Percentiles rank a stretch among this genome's conserved stretches.
These are phyloP conservation scores for Pseudonitzschia delicatissima DNA, from an alignment of 108 stramenopile genomes.

Conservation along the genomic window DNA sequence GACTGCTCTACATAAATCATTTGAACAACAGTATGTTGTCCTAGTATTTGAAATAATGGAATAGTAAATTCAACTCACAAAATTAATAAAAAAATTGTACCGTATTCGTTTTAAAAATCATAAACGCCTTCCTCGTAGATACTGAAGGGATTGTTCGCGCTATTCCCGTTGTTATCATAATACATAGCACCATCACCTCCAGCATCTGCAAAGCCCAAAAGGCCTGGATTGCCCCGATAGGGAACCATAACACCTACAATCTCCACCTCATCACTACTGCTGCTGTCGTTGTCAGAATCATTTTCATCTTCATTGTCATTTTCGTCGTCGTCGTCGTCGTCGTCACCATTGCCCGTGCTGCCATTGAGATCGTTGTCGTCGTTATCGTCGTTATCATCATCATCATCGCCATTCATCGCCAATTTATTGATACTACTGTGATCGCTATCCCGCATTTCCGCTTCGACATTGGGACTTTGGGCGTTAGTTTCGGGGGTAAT, in stretches of 20 bases:
- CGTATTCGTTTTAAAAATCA: background rate
- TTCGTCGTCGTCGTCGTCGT: background rate
- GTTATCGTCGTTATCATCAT: no score
- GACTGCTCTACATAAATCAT: background rate
- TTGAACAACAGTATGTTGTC: background rate
- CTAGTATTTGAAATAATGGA: background rate
- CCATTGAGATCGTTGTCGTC: background rate
- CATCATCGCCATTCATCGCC: no score
- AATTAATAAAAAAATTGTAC: no score
- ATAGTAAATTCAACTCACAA: background rate
- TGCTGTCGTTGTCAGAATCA: background rate
- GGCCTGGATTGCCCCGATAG: background rate
- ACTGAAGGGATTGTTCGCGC: background rate
- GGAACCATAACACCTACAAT: background rate
- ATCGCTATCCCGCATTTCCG: no score
- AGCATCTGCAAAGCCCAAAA: background rate
- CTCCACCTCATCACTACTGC: background rate
- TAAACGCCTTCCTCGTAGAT: background rate
- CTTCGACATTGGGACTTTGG: no score
- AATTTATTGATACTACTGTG: no score
- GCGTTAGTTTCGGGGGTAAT: no score
- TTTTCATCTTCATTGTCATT: background rate
- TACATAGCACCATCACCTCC: background rate
- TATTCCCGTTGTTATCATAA: background rate
- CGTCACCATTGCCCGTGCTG: background rate